A percentile compares a stretch with the other conserved stretches of the same genome.
Evolutionary conservation across 2,329 filamentous ascomycete genomes (phyloP).

Genomic region (Tolypocladium ophioglossoides): DNA sequence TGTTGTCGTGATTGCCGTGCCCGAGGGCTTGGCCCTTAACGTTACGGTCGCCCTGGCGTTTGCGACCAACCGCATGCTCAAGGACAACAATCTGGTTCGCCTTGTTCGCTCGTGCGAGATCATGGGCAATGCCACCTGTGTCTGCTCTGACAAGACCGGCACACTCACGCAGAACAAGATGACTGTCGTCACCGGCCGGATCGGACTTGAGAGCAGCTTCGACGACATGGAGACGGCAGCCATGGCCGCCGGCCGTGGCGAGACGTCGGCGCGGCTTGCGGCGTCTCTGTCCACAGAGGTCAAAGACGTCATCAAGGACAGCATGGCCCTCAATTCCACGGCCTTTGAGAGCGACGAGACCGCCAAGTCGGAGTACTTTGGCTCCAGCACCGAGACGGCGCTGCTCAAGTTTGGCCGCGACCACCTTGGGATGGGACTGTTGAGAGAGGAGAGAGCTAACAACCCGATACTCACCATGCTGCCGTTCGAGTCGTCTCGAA

Average conservation of each 20-base stretch:
- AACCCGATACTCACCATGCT: slow-evolving; percentile 35
- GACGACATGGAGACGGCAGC: slow-evolving; percentile 21
- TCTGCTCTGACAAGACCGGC: slow-evolving; percentile 58
- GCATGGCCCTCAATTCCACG: slow-evolving; percentile 37
- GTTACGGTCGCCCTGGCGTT: slow-evolving; percentile 52
- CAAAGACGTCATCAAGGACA: slow-evolving; percentile 26
- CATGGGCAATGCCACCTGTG: slow-evolving; percentile 53
- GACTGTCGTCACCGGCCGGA: slow-evolving; percentile 46
- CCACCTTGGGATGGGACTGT: slow-evolving; percentile 33
- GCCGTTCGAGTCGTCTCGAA: slow-evolving; percentile 42
- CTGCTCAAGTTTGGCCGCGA: slow-evolving; percentile 39
- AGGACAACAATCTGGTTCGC: slow-evolving; percentile 52
- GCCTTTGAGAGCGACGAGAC: slow-evolving; percentile 38
- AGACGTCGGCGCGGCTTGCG: slow-evolving; percentile 17
- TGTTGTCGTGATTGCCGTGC: slow-evolving; percentile 48
- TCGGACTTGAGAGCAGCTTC: slow-evolving; percentile 31
- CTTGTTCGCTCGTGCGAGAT: slow-evolving; percentile 49
- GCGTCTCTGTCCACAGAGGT: slow-evolving; percentile 21
- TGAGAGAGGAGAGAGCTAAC: slow-evolving; percentile 36
- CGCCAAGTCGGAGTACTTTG: slow-evolving; percentile 30
- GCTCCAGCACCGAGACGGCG: slow-evolving; percentile 45
- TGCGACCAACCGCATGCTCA: slow-evolving; percentile 52
- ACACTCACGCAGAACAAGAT: slow-evolving; percentile 56
- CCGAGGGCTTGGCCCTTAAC: slow-evolving; percentile 49
- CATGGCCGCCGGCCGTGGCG: slow-evolving; percentile 10